These are phyloP conservation scores for Colletotrichum tabaci DNA, from an alignment of 2,329 filamentous ascomycete genomes.

Conservation along the genomic window DNA sequence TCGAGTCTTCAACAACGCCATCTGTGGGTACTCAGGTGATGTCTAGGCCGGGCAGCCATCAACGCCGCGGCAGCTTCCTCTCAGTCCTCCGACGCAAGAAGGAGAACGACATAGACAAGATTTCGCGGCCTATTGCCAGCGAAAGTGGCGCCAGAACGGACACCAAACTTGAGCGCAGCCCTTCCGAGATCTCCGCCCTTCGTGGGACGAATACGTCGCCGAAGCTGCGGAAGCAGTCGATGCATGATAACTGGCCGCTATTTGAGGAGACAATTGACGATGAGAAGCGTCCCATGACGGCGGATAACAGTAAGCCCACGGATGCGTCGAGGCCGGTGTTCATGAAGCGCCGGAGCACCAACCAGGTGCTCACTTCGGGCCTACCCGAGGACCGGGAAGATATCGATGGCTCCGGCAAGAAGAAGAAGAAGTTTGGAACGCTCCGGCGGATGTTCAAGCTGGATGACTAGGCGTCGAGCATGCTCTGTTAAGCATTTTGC, in stretches of 20 bases:
- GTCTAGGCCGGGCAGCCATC: conserved; percentile 48
- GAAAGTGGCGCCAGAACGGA: conserved; percentile 75
- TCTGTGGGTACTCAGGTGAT: conserved; percentile 43
- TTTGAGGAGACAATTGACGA: conserved; percentile 47
- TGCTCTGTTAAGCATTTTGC: neutral
- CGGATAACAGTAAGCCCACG: conserved; percentile 47
- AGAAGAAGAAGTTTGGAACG: conserved; percentile 77
- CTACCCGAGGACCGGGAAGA: conserved; percentile 23
- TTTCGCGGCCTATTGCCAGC: conserved; percentile 65
- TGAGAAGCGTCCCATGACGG: conserved; percentile 53
- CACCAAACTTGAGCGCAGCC: conserved; percentile 72
- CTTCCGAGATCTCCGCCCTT: conserved; percentile 66
- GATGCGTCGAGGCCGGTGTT: conserved; percentile 48
- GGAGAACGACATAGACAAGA: conserved; percentile 64
- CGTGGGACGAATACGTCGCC: conserved; percentile 52
- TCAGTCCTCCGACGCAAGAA: conserved; percentile 78
- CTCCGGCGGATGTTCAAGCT: conserved; percentile 76
- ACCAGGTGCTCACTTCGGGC: conserved; percentile 44
- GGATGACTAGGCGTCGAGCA: conserved; percentile 55
- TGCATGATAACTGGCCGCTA: conserved; percentile 65
- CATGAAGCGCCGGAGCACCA: conserved; percentile 56
- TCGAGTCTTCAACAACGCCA: conserved; percentile 44
- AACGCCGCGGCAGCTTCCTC: conserved; percentile 67
- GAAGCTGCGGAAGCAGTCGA: conserved; percentile 44
- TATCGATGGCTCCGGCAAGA: conserved; percentile 46